Conservation (phyloP, 139 green algal genomes). For the Auxenochlorella protothecoides region DNA sequence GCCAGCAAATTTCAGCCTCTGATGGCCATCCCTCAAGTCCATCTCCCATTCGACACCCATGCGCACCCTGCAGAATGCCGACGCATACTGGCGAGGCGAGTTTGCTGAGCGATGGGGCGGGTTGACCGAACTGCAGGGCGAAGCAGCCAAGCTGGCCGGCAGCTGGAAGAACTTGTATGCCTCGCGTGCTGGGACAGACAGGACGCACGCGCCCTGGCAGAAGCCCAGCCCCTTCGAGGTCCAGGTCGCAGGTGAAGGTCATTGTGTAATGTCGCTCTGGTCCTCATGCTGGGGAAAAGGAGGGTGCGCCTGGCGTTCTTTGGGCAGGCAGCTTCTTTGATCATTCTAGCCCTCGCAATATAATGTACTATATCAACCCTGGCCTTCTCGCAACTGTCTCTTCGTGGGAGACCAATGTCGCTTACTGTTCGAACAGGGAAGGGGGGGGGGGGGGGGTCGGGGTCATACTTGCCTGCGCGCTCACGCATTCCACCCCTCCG, state of each 20-base stretch:
- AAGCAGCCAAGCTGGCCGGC: conserved; percentile 13
- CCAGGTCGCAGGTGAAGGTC: conserved; percentile 16
- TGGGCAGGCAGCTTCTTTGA: not conserved
- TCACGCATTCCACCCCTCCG: too few species aligned
- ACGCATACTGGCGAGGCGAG: not conserved
- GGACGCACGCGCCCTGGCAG: conserved; percentile 24
- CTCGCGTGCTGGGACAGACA: conserved; percentile 9
- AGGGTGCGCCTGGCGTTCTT: not conserved
- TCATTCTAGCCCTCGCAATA: not conserved
- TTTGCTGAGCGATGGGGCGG: not conserved
- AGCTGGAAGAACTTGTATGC: conserved; percentile 31
- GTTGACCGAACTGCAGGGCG: conserved; percentile 1
- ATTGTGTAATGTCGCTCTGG: not conserved
- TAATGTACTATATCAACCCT: too few species aligned
- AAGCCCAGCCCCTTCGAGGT: conserved; percentile 32
- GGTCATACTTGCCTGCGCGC: not conserved
- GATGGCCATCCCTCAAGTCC: not conserved
- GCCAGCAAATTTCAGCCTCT: not conserved
- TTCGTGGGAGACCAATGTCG: not conserved
- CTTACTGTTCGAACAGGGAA: not conserved
- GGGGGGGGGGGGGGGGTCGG: too few species aligned
- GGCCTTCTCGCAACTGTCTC: not conserved
- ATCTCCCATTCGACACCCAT: not conserved
- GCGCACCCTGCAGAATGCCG: too few species aligned
- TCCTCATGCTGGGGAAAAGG: not conserved